These are phyloP conservation scores for Trametes punicea DNA, from an alignment of 768 basidiomycete species.

Conservation along the genomic window DNA sequence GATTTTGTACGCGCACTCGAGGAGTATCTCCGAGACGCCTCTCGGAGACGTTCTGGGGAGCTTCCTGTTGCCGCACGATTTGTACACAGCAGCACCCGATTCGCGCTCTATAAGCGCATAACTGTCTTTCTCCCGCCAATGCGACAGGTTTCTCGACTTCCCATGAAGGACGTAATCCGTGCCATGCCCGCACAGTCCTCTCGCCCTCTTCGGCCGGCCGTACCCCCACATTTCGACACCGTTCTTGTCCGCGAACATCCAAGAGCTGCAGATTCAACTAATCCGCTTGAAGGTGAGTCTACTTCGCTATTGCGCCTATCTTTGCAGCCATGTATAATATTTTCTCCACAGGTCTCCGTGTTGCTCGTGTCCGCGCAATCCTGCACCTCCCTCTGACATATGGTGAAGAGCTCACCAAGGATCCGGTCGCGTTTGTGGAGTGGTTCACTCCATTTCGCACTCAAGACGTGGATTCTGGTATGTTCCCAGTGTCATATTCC, in stretches of 20 bases:
- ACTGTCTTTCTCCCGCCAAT: no score
- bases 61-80: no score
- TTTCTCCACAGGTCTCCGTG: conserved; percentile 16
- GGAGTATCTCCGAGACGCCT: background rate
- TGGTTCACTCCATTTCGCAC: conserved; percentile 27
- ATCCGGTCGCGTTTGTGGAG: conserved; percentile 26
- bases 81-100: no score
- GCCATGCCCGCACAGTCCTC: no score
- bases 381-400: background rate
- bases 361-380: conserved; percentile 25
- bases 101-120: no score
- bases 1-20: background rate
- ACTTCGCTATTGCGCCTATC: no score
- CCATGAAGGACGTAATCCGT: no score
- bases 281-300: background rate
- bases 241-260: background rate
- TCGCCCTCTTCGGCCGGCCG: no score
- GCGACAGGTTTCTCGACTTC: no score
- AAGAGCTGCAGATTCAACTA: background rate
- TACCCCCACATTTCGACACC: background rate
- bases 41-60: background rate
- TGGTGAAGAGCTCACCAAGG: background rate
- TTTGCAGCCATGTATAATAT: background rate
- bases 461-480: conserved; percentile 13
- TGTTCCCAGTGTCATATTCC: conserved; percentile 25